phyloP scores from a whole-genome alignment of 352 stramenopile species.

The Pythium periplocum region DNA sequence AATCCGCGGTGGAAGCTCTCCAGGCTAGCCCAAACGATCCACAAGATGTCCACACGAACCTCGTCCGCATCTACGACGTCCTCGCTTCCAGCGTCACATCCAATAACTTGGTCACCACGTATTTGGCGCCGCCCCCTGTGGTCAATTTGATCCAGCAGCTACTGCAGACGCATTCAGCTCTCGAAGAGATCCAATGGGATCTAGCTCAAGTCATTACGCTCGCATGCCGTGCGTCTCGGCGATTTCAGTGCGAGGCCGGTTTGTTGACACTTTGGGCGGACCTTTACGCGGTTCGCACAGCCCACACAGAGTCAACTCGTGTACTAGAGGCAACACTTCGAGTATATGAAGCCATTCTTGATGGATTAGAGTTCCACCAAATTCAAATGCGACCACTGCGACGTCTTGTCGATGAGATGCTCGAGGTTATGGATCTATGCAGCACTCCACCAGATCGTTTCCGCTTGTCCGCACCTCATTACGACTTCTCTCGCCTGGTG shows the following conservation, averaged over 20 bases:
- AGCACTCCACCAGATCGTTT: no score
- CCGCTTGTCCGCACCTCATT: neutral
- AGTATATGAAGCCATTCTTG: conserved; percentile 24
- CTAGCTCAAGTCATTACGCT: conserved; percentile 21
- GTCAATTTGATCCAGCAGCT: conserved; percentile 11
- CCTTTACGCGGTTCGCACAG: conserved; percentile 22
- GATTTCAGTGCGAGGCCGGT: conserved; percentile 37
- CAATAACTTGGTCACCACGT: neutral
- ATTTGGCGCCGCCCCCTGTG: neutral
- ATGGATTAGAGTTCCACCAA: conserved; percentile 27
- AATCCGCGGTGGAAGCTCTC: conserved; percentile 20
- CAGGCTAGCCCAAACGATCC: conserved; percentile 7
- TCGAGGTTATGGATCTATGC: conserved; percentile 18
- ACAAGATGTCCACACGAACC: conserved; percentile 25
- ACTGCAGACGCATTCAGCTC: conserved; percentile 16
- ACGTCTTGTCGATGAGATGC: conserved; percentile 17
- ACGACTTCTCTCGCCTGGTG: conserved; percentile 9
- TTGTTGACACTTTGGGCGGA: conserved; percentile 25
- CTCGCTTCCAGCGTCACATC: conserved; percentile 5
- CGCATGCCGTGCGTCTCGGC: conserved; percentile 16
- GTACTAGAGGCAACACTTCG: conserved; percentile 28
- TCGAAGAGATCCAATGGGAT: conserved; percentile 42
- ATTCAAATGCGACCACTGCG: conserved; percentile 3
- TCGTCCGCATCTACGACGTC: conserved; percentile 17
- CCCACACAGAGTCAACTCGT: conserved; percentile 24